phyloP scores from a whole-genome alignment of 2,329 filamentous ascomycete genomes.

The Ophiostoma perfectum region DNA sequence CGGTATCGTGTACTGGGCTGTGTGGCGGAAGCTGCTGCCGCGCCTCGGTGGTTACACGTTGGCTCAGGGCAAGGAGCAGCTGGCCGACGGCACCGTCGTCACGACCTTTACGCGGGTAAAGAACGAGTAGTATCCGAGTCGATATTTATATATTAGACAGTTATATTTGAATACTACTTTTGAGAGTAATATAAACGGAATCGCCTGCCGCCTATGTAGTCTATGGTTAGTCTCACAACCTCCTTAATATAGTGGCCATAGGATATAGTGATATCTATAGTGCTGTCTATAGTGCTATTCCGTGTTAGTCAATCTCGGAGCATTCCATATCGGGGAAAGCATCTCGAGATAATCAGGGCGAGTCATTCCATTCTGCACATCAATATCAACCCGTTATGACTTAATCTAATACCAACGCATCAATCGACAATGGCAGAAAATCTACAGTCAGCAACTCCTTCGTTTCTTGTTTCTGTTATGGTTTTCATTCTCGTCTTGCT shows the following conservation, averaged over 20 bases:
- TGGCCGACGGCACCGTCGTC: conserved; percentile 30
- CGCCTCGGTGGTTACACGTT: conserved; percentile 50
- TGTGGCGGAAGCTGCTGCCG: conserved; percentile 30
- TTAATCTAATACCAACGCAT: not conserved
- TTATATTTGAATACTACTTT: not conserved
- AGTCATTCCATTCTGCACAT: not conserved
- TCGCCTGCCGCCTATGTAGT: not conserved
- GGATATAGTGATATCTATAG: not conserved
- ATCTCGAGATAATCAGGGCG: not conserved
- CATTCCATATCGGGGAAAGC: conserved; percentile 3
- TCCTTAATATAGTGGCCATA: not conserved
- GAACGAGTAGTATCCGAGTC: not conserved
- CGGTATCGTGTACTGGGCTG: conserved; percentile 36
- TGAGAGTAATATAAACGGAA: not conserved
- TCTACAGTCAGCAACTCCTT: not conserved
- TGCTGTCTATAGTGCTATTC: not conserved
- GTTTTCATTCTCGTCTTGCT: too few species aligned
- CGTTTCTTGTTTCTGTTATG: not conserved
- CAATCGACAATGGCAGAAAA: not conserved
- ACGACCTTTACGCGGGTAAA: conserved; percentile 25
- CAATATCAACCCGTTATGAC: not conserved
- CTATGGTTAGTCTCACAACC: not conserved
- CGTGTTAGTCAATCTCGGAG: not conserved
- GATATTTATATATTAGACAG: not conserved
- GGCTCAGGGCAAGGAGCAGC: conserved; percentile 25